Evolutionary conservation across 768 basidiomycete species (phyloP).

Genomic region (Lactarius hatsudake): DNA sequence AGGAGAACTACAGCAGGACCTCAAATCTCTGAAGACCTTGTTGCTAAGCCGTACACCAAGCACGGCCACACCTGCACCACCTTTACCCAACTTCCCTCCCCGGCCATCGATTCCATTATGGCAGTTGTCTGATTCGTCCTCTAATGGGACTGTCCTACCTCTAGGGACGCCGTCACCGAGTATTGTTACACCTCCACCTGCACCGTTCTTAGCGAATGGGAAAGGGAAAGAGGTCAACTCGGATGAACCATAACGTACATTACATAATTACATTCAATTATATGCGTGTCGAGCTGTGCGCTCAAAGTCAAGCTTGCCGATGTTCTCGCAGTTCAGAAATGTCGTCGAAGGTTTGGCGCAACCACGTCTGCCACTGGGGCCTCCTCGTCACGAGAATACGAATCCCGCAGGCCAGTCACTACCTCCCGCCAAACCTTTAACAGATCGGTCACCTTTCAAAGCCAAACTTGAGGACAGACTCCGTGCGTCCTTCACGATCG

Average conservation of each 20-base stretch:
- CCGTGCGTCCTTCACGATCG: conserved; percentile 60
- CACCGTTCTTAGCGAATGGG: conserved; percentile 38
- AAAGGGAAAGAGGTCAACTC: conserved; percentile 55
- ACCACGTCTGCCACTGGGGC: conserved; percentile 40
- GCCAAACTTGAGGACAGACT: conserved; percentile 73
- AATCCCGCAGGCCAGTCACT: conserved; percentile 25
- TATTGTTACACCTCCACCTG: conserved; percentile 22
- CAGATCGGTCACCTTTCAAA: conserved; percentile 40
- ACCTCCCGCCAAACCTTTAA: conserved; percentile 31
- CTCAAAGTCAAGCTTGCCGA: conserved; percentile 31
- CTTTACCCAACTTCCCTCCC: conserved; percentile 49
- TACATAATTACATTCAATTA: conserved; percentile 1
- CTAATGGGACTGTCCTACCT: conserved; percentile 11
- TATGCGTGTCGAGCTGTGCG: neutral
- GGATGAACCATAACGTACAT: conserved; percentile 1
- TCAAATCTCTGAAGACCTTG: conserved; percentile 91
- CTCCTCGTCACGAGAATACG: conserved; percentile 28
- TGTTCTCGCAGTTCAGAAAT: conserved; percentile 75
- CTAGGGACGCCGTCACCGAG: conserved; percentile 20
- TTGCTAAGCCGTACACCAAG: conserved; percentile 69
- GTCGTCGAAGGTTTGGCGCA: conserved; percentile 70
- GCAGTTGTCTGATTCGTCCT: conserved; percentile 61
- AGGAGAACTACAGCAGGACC: conserved; percentile 85
- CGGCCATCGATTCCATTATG: conserved; percentile 85
- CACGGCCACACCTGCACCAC: conserved; percentile 47